phyloP scores from a whole-genome alignment of 768 basidiomycete genomes.

The Dacryopinax primogenitus region DNA sequence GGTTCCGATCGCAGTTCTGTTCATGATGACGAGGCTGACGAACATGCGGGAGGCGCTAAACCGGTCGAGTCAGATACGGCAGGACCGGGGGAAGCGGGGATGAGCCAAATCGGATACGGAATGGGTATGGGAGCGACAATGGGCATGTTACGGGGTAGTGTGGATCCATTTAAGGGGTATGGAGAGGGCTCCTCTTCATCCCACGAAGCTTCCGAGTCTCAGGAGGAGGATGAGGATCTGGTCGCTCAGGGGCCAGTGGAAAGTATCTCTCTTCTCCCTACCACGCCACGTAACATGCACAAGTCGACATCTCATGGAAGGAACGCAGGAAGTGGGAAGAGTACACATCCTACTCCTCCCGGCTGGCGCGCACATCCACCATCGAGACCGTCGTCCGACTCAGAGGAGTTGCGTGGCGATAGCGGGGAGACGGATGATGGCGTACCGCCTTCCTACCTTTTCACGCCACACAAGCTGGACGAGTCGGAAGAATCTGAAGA shows the following conservation, averaged over 20 bases:
- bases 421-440: neutral
- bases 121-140: neutral
- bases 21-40: neutral
- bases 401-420: neutral
- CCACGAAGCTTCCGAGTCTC: neutral
- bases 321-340: neutral
- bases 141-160: neutral
- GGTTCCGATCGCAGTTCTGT: neutral
- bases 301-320: neutral
- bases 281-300: neutral
- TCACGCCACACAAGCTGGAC: conserved; percentile 2
- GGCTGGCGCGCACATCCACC: conserved; percentile 2
- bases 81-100: neutral
- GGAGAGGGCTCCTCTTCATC: neutral
- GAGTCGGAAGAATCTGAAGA: neutral
- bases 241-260: neutral
- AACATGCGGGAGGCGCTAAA: neutral
- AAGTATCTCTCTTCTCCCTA: neutral
- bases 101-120: neutral
- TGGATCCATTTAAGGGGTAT: neutral
- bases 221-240: neutral
- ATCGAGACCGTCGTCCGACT: neutral
- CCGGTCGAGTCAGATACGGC: too few species aligned
- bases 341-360: neutral
- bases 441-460: neutral